Conservation (phyloP, 768 basidiomycete species). For the Podaxis sp. region DNA sequence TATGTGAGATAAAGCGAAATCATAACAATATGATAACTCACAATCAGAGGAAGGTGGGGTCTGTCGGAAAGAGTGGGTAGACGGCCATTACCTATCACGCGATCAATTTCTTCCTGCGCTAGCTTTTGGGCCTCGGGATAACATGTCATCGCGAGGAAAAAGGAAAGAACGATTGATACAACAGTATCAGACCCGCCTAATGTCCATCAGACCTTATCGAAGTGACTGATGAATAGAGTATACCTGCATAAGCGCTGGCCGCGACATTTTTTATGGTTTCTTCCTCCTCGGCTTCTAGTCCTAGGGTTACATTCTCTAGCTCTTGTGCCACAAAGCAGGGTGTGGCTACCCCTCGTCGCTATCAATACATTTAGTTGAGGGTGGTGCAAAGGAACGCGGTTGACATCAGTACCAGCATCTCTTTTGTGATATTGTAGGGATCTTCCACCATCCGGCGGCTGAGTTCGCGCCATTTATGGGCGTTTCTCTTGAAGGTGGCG, state of each 20-base stretch:
- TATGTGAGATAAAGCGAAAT: not conserved
- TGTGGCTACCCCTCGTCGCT: slow-evolving; percentile 29
- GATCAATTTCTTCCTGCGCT: slow-evolving; percentile 40
- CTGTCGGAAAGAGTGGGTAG: slow-evolving; percentile 41
- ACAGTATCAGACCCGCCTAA: slow-evolving; percentile 34
- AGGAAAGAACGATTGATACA: slow-evolving; percentile 37
- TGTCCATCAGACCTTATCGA: not conserved
- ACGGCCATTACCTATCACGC: slow-evolving; percentile 27
- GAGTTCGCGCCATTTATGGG: slow-evolving; percentile 32
- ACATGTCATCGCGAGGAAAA: slow-evolving; percentile 39
- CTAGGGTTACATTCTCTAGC: slow-evolving; percentile 28
- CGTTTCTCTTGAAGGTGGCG: slow-evolving; percentile 39
- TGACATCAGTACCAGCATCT: slow-evolving; percentile 27
- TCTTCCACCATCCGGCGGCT: slow-evolving; percentile 36
- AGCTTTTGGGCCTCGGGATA: slow-evolving; percentile 38
- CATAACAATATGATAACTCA: slow-evolving; percentile 20
- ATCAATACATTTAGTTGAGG: not conserved
- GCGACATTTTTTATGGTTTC: slow-evolving; percentile 41
- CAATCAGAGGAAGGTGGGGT: slow-evolving; percentile 36
- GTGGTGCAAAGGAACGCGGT: not conserved
- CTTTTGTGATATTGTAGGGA: slow-evolving; percentile 40
- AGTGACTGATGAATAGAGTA: slow-evolving; percentile 6
- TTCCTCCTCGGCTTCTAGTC: slow-evolving; percentile 30
- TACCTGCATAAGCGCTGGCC: slow-evolving; percentile 43
- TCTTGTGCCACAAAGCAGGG: slow-evolving; percentile 38